Conservation (phyloP, 805 yeast species). For the Suhomyces sp. region DNA sequence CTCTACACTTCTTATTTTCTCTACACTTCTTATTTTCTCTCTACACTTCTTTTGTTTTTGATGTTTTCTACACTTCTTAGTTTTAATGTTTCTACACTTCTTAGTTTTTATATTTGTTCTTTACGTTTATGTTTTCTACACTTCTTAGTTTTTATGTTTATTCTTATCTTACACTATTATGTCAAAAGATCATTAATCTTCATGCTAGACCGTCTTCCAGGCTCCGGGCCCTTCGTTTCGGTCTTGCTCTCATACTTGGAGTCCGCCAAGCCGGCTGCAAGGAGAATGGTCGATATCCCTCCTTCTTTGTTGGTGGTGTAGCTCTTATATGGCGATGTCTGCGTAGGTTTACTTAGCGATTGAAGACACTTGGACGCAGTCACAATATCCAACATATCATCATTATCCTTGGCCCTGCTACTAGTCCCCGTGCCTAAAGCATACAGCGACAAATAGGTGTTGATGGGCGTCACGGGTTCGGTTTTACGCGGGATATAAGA, state of each 20-base stretch:
- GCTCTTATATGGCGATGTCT: slow-evolving; percentile 9
- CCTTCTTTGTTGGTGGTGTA: not conserved
- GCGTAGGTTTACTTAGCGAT: slow-evolving; percentile 16
- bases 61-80: no score
- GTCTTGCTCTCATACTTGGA: slow-evolving; percentile 1
- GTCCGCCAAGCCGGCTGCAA: slow-evolving; percentile 24
- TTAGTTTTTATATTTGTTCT: no score
- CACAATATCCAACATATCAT: slow-evolving; percentile 29
- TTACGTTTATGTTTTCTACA: no score
- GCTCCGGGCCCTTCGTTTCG: not conserved
- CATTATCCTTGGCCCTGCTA: not conserved
- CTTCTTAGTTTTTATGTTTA: no score
- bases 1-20: not conserved
- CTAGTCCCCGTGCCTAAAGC: not conserved
- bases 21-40: no score
- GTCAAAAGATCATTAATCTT: slow-evolving; percentile 30
- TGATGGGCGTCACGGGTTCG: slow-evolving; percentile 5
- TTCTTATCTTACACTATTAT: not conserved
- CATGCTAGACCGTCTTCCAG: slow-evolving; percentile 18
- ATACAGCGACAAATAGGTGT: not conserved
- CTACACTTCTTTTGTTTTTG: no score
- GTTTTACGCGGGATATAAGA: not conserved
- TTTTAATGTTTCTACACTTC: no score
- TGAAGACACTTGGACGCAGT: slow-evolving; percentile 38
- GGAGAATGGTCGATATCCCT: slow-evolving; percentile 17